Conservation (phyloP, 192 early-diverging fungal genomes). For the Backusella westeae region DNA sequence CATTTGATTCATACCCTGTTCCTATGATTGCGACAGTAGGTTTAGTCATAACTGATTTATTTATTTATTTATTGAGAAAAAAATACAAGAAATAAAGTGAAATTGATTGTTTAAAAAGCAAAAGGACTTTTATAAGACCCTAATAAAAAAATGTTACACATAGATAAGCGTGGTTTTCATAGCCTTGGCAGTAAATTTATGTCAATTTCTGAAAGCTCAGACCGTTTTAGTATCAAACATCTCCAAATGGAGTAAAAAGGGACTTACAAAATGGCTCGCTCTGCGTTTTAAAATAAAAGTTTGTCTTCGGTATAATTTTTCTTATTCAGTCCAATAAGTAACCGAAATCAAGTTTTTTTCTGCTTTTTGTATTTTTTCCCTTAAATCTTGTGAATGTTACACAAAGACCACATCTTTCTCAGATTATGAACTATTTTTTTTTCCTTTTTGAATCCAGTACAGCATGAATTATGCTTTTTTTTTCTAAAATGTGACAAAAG, state of each 20-base stretch:
- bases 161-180: background rate
- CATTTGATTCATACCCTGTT: background rate
- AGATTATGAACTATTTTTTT: background rate
- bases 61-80: background rate
- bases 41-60: background rate
- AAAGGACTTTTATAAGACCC: background rate
- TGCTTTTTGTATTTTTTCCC: background rate
- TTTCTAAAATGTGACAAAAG: background rate
- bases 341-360: background rate
- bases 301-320: background rate
- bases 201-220: background rate
- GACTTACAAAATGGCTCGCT: background rate
- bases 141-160: background rate
- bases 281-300: background rate
- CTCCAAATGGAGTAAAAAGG: background rate
- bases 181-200: background rate
- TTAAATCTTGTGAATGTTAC: background rate
- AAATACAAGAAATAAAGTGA: background rate
- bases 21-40: background rate
- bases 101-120: background rate
- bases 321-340: background rate
- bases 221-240: background rate
- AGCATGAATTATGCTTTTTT: background rate
- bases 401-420: background rate
- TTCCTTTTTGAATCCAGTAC: background rate